phyloP scores from a whole-genome alignment of 352 stramenopile species.

The Peronospora farinosa region DNA sequence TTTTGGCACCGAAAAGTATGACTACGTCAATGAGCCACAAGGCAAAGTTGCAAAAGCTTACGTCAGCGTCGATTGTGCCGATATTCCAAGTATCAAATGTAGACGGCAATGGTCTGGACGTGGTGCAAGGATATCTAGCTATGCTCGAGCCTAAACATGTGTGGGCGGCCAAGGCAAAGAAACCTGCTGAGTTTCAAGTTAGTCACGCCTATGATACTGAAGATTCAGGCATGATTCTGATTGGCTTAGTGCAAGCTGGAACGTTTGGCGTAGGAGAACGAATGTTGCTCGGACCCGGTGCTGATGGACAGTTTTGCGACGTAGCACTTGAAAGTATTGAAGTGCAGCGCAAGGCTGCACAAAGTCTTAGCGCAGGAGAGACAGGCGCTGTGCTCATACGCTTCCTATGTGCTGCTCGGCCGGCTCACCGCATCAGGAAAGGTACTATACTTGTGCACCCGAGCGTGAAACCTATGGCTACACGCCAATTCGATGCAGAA shows the following conservation, averaged over 20 bases:
- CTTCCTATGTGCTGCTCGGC: constrained; percentile 25
- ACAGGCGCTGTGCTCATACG: constrained; percentile 61
- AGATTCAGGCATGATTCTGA: constrained; percentile 61
- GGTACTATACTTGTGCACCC: constrained; percentile 73
- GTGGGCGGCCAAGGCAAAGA: constrained; percentile 48
- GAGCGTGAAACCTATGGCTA: constrained; percentile 51
- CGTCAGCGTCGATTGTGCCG: constrained; percentile 27
- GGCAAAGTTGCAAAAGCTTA: constrained; percentile 12
- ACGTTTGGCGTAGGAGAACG: constrained; percentile 55
- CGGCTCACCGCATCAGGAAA: constrained; percentile 39
- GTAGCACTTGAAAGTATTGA: constrained; percentile 72
- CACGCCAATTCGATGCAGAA: constrained; percentile 68
- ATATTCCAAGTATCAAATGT: constrained; percentile 64
- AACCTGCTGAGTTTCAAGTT: constrained; percentile 66
- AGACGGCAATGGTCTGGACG: constrained; percentile 42
- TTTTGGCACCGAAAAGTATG: constrained; percentile 7
- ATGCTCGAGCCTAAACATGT: constrained; percentile 53
- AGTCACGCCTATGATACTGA: constrained; percentile 75
- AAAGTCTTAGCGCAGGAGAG: constrained; percentile 55
- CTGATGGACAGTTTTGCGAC: constrained; percentile 52
- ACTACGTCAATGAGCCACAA: constrained; percentile 11
- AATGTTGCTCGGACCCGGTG: constrained; percentile 62
- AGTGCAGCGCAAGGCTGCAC: constrained; percentile 62
- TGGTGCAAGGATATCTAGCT: constrained; percentile 54
- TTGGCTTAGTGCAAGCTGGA: constrained; percentile 60